These are phyloP conservation scores for Jamesozyma gamospora DNA, from an alignment of 805 yeast species.

Conservation along the genomic window DNA sequence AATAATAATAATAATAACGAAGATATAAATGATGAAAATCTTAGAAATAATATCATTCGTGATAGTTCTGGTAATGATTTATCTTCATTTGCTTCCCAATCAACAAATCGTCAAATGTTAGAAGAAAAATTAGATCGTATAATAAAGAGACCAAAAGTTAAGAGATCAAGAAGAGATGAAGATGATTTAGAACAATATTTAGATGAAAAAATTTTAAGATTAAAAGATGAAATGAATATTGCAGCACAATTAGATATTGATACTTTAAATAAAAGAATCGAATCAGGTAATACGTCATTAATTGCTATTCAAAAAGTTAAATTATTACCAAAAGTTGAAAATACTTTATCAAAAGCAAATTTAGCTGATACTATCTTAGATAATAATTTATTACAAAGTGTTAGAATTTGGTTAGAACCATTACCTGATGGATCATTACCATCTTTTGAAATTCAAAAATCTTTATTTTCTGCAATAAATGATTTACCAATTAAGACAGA, in stretches of 20 bases:
- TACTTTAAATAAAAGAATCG: slow-evolving; percentile 35
- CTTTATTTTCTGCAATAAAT: slow-evolving; percentile 61
- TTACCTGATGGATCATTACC: slow-evolving; percentile 96
- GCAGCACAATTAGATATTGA: slow-evolving; percentile 72
- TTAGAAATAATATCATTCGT: slow-evolving; percentile 1
- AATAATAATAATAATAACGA: slow-evolving; percentile 16
- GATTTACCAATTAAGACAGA: slow-evolving; percentile 89
- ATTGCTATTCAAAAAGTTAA: slow-evolving; percentile 58
- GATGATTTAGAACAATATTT: slow-evolving; percentile 92
- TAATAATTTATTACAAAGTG: slow-evolving; percentile 85
- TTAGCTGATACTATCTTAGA: slow-evolving; percentile 88
- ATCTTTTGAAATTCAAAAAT: slow-evolving; percentile 92
- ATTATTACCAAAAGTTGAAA: slow-evolving; percentile 69
- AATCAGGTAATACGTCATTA: slow-evolving; percentile 25
- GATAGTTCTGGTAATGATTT: slow-evolving; percentile 3
- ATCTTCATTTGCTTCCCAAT: slow-evolving; percentile 8
- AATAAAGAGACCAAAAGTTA: slow-evolving; percentile 51
- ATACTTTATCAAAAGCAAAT: slow-evolving; percentile 67
- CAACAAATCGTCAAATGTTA: slow-evolving; percentile 57
- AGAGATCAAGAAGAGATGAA: slow-evolving; percentile 67
- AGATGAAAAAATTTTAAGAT: slow-evolving; percentile 74
- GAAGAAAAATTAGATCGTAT: slow-evolving; percentile 78
- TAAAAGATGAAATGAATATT: slow-evolving; percentile 82
- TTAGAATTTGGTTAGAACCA: slow-evolving; percentile 95
- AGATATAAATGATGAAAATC: slow-evolving; percentile 11